Percentiles rank a stretch among this genome's conserved stretches.
Conservation (phyloP, 2,329 filamentous ascomycete species). For the Nemania serpens region DNA sequence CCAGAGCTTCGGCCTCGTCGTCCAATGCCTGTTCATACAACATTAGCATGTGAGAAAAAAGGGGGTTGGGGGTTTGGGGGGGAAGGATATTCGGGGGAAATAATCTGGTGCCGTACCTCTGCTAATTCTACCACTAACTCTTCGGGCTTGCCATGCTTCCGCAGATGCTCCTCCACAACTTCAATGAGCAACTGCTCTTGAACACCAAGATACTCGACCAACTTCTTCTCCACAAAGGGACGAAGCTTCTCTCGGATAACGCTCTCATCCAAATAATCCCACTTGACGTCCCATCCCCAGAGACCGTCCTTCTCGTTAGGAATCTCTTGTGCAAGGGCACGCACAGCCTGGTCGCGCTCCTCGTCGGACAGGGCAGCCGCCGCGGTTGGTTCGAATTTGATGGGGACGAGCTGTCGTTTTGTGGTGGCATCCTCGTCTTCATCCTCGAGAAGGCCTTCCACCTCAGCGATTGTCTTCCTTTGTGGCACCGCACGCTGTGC, state of each 20-base stretch:
- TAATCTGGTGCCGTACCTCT: conserved; percentile 63
- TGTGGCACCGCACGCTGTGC: conserved; percentile 60
- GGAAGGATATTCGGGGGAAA: background rate
- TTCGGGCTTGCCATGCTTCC: conserved; percentile 73
- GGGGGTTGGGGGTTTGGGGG: too few species aligned
- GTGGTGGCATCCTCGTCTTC: conserved; percentile 79
- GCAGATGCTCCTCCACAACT: conserved; percentile 85
- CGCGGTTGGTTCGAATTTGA: conserved; percentile 75
- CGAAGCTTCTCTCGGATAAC: conserved; percentile 84
- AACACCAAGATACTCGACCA: conserved; percentile 93
- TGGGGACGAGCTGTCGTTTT: conserved; percentile 78
- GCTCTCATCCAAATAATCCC: conserved; percentile 84
- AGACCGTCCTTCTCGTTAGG: conserved; percentile 83
- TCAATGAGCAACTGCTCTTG: conserved; percentile 96
- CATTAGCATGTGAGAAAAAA: conserved; percentile 38
- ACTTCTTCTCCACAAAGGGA: conserved; percentile 97
- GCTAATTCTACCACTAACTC: conserved; percentile 84
- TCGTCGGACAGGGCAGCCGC: conserved; percentile 78
- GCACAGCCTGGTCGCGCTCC: conserved; percentile 80
- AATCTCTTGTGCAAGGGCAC: conserved; percentile 85
- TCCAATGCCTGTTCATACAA: conserved; percentile 70
- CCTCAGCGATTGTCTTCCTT: conserved; percentile 85
- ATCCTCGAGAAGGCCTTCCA: conserved; percentile 92
- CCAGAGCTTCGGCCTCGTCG: conserved; percentile 90
- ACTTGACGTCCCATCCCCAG: conserved; percentile 92